Percentiles rank a stretch among this genome's conserved stretches.
phyloP scores from a whole-genome alignment of 78 protist species.

The Guillardia theta region DNA sequence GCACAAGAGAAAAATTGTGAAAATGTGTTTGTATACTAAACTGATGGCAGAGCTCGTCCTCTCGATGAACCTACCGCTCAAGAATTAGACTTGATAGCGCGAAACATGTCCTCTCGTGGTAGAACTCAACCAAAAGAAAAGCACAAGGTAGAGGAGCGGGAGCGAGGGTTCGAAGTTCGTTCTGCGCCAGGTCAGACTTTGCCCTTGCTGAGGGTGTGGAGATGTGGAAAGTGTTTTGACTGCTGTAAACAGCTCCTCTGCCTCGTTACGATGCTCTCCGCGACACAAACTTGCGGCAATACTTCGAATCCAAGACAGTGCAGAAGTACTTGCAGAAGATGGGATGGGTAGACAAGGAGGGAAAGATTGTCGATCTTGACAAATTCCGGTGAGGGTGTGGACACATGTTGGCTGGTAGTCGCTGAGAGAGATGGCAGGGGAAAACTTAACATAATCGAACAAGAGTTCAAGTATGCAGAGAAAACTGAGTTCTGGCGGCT shows the following conservation, averaged over 20 bases:
- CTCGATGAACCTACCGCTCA: no score
- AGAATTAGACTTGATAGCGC: no score
- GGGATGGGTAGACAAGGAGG: conserved; percentile 34
- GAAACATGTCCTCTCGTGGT: no score
- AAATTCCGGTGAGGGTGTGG: background rate
- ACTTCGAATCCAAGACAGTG: background rate
- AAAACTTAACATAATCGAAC: conserved; percentile 2
- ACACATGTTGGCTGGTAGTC: background rate
- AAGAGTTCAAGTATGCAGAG: conserved; percentile 41
- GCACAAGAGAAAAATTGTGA: no score
- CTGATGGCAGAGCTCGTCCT: no score
- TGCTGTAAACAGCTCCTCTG: conserved; percentile 3
- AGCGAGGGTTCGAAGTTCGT: background rate
- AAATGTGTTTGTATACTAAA: no score
- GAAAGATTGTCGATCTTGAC: background rate
- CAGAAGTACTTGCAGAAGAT: background rate
- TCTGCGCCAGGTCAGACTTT: no score
- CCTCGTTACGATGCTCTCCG: background rate
- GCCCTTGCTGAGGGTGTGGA: no score
- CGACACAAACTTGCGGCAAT: conserved; percentile 13
- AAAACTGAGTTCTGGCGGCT: conserved; percentile 13
- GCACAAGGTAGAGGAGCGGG: background rate
- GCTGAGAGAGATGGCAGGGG: background rate
- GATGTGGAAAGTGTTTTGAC: no score
- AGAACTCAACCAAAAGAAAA: background rate